A percentile compares a stretch with the other conserved stretches of the same genome.
Evolutionary conservation across 2,329 filamentous ascomycete species (phyloP).

Genomic region (Periconia digitata): DNA sequence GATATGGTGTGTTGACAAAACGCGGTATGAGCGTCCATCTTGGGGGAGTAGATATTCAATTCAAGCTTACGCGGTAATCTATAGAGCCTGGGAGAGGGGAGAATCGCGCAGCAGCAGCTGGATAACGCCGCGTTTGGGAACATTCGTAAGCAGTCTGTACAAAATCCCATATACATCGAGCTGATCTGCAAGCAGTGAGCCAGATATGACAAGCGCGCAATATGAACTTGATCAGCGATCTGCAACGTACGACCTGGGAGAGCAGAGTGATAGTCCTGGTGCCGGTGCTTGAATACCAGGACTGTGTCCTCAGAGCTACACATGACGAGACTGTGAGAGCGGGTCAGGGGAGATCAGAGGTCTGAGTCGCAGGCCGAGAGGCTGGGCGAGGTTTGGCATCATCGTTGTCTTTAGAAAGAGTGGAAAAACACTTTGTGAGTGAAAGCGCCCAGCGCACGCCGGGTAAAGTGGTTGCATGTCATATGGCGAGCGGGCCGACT

Average conservation of each 20-base stretch:
- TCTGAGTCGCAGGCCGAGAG: not conserved
- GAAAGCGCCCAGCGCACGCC: not conserved
- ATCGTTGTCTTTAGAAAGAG: not conserved
- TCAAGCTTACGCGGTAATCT: no score
- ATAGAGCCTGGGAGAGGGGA: no score
- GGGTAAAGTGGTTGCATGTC: conserved; percentile 2
- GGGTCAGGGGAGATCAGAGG: not conserved
- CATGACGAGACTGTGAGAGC: not conserved
- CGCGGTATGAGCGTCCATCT: no score
- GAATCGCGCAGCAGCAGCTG: no score
- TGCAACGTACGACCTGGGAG: not conserved
- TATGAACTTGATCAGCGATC: not conserved
- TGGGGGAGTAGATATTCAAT: no score
- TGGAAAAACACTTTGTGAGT: not conserved
- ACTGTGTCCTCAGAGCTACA: not conserved
- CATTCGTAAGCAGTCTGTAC: not conserved
- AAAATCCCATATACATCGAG: not conserved
- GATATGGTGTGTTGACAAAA: not conserved
- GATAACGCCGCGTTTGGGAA: no score
- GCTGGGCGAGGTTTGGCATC: not conserved
- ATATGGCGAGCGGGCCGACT: conserved; percentile 2
- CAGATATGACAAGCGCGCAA: not conserved
- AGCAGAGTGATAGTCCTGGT: not conserved
- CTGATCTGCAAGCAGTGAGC: not conserved
- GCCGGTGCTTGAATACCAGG: not conserved